Conservation (phyloP, 2,329 filamentous ascomycete genomes). For the Aspergillus latus region DNA sequence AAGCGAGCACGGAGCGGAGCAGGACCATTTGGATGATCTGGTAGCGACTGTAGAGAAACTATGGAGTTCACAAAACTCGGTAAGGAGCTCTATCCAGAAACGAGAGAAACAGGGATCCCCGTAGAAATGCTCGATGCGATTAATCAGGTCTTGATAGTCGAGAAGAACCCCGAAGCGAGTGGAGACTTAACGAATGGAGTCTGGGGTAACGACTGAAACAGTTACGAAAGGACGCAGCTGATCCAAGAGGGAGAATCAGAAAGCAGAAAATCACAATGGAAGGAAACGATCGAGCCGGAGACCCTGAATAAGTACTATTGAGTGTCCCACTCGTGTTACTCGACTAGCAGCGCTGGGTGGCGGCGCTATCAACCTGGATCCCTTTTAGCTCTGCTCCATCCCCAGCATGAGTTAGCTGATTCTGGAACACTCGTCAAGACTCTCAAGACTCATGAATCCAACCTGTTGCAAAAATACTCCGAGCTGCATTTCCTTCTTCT, state of each 20-base stretch:
- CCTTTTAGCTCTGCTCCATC: conserved; percentile 18
- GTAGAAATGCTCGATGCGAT: background rate
- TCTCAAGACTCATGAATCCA: background rate
- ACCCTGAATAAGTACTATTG: conserved; percentile 21
- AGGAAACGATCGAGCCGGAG: conserved; percentile 1
- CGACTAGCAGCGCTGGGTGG: conserved; percentile 20
- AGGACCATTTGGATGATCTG: conserved; percentile 25
- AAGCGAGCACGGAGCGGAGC: conserved; percentile 31
- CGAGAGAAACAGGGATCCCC: too few species aligned
- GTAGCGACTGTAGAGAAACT: conserved; percentile 7
- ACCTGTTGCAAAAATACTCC: conserved; percentile 6
- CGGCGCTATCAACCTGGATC: conserved; percentile 19
- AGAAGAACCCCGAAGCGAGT: background rate
- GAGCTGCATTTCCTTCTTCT: background rate
- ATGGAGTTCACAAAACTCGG: too few species aligned
- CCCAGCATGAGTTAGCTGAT: background rate
- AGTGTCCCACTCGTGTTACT: conserved; percentile 20
- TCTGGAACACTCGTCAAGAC: background rate
- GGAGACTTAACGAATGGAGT: conserved; percentile 6
- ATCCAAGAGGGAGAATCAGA: background rate
- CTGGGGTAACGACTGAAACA: conserved; percentile 4
- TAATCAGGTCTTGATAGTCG: background rate
- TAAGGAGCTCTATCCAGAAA: background rate
- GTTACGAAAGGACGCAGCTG: background rate
- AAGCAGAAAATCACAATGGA: conserved; percentile 3